Evolutionary conservation across 192 early-diverging fungal genomes (phyloP).

Genomic region (Physocladia obscura): DNA sequence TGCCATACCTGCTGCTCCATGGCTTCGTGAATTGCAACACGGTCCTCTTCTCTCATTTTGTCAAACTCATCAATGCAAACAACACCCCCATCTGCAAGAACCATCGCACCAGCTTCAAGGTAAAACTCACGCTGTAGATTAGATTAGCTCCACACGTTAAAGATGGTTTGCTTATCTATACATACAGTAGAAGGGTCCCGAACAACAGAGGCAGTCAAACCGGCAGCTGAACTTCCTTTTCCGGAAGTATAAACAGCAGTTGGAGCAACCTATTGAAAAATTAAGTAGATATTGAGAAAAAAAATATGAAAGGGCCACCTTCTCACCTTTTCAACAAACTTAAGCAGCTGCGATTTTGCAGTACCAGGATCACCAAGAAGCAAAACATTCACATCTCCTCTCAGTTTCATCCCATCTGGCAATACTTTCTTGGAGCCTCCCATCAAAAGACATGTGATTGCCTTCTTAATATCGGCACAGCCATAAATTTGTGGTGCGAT

Average conservation of each 20-base stretch:
- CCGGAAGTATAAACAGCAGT: conserved; percentile 99
- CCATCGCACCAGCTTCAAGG: conserved; percentile 98
- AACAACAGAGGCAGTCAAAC: conserved; percentile 96
- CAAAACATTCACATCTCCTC: conserved; percentile 98
- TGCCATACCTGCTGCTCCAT: conserved; percentile 90
- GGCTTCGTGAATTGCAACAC: conserved; percentile 99
- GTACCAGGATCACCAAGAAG: conserved; percentile 98
- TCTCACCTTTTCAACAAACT: conserved; percentile 93
- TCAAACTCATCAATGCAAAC: conserved; percentile 99
- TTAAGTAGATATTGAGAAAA: neutral
- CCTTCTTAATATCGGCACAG: conserved; percentile 93
- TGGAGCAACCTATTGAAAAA: conserved; percentile 74
- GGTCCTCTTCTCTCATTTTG: conserved; percentile 99
- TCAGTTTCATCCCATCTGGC: conserved; percentile 93
- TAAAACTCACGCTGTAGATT: conserved; percentile 84
- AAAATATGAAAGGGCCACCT: neutral
- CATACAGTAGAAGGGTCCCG: conserved; percentile 82
- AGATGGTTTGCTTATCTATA: too few species aligned
- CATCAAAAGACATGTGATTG: conserved; percentile 91
- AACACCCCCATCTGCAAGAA: conserved; percentile 96
- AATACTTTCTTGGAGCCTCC: conserved; percentile 94
- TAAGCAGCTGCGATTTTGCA: conserved; percentile 96
- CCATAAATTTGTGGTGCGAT: conserved; percentile 98
- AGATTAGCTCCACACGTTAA: neutral
- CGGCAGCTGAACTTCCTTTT: conserved; percentile 97